phyloP scores from a whole-genome alignment of 768 basidiomycete species.

The Xerocomellus chrysenteron region DNA sequence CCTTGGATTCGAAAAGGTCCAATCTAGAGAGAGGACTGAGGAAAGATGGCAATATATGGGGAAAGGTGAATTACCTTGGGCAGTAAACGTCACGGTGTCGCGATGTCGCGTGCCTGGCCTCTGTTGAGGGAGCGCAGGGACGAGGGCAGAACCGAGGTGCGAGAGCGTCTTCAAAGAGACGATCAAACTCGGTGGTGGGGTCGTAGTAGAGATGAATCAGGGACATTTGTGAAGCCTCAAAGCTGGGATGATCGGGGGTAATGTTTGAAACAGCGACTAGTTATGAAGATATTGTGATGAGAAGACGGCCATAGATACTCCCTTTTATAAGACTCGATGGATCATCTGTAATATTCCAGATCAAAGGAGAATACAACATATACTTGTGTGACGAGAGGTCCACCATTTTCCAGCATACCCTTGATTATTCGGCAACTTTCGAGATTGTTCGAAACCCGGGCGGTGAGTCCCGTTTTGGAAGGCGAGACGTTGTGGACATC shows the following conservation, averaged over 20 bases:
- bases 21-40: conserved; percentile 27
- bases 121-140: background rate
- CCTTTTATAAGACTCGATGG: conserved; percentile 5
- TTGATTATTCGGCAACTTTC: conserved; percentile 6
- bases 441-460: background rate
- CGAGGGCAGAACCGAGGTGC: conserved; percentile 11
- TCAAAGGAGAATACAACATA: background rate
- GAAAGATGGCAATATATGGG: too few relatives aligned
- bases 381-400: background rate
- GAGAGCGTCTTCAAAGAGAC: conserved; percentile 23
- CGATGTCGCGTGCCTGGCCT: background rate
- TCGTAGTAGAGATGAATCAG: conserved; percentile 2
- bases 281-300: background rate
- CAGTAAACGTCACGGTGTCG: background rate
- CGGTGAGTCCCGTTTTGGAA: conserved; percentile 7
- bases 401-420: background rate
- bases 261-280: background rate
- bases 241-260: background rate
- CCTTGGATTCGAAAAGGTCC: conserved; percentile 46
- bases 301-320: background rate
- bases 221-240: background rate
- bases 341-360: conserved; percentile 7
- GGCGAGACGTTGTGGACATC: background rate
- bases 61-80: conserved; percentile 22
- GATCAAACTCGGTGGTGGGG: conserved; percentile 2